Percentiles rank a stretch among this genome's conserved stretches.
phyloP scores from a whole-genome alignment of 164 flowering plant species.

The Liriodendron chinense region DNA sequence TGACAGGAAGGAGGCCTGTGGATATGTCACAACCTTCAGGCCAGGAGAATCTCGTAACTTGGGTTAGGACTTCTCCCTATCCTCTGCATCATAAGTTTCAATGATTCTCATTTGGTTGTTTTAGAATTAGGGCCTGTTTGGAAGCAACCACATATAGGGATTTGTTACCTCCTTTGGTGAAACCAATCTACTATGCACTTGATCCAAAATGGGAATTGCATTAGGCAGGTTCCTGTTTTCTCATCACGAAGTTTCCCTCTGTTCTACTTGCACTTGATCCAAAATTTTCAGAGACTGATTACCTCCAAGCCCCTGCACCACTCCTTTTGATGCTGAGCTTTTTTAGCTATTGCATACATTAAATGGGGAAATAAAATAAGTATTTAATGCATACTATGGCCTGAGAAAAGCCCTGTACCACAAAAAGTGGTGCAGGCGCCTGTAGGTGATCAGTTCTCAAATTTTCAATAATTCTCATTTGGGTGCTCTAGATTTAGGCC shows the following conservation, averaged over 20 bases:
- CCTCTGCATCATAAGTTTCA: not conserved
- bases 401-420: no score
- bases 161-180: no score
- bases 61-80: slow-evolving; percentile 50
- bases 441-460: not conserved
- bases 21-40: slow-evolving; percentile 98
- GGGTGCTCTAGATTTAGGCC: no score
- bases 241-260: not conserved
- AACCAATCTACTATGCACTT: no score
- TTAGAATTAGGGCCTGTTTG: not conserved
- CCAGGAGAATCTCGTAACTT: slow-evolving; percentile 93
- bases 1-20: slow-evolving; percentile 93
- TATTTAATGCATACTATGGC: no score
- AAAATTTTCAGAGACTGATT: no score
- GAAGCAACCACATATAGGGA: not conserved
- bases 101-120: slow-evolving; percentile 5
- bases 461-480: not conserved
- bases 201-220: not conserved
- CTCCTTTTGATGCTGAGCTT: no score
- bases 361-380: no score
- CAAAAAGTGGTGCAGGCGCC: no score
- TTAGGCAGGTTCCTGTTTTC: not conserved
- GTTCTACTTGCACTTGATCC: not conserved
- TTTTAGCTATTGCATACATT: no score
- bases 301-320: no score